Evolutionary conservation across 1,284 basidiomycete genomes (phyloP).

Genomic region (Cryptococcus hybrid): DNA sequence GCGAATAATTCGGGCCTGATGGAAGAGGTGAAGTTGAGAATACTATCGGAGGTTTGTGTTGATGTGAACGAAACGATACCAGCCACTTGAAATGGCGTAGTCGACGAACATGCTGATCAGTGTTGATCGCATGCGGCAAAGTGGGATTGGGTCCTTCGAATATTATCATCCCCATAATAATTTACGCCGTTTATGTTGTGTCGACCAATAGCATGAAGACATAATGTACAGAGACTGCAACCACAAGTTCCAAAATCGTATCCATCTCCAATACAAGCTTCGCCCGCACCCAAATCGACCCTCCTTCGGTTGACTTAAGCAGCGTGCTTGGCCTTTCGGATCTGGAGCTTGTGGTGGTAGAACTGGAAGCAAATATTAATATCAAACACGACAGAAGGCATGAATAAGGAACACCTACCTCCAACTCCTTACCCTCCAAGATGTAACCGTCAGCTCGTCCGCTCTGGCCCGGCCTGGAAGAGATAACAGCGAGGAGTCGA

Average conservation of each 20-base stretch:
- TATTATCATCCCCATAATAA: too few species aligned
- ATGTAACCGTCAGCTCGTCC: slow-evolving; percentile 94
- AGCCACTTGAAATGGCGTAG: too few species aligned
- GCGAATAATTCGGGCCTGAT: too few species aligned
- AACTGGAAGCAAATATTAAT: slow-evolving; percentile 55
- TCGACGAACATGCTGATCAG: too few species aligned
- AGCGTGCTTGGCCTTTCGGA: slow-evolving; percentile 88
- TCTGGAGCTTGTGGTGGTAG: slow-evolving; percentile 87
- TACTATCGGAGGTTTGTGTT: too few species aligned
- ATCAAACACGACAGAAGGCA: background rate
- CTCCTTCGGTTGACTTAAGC: slow-evolving; percentile 29
- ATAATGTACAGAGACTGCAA: background rate
- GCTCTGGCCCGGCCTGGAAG: slow-evolving; percentile 89
- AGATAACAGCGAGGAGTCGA: slow-evolving; percentile 71
- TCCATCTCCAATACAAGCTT: slow-evolving; percentile 21
- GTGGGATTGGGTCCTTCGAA: too few species aligned
- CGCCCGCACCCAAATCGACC: slow-evolving; percentile 11
- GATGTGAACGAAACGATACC: too few species aligned
- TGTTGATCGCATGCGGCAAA: too few species aligned
- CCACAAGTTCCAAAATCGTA: slow-evolving; percentile 11
- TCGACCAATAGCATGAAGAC: background rate
- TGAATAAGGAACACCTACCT: slow-evolving; percentile 58
- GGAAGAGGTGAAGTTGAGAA: too few species aligned
- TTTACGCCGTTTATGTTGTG: background rate
- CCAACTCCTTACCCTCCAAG: slow-evolving; percentile 94